These are phyloP conservation scores for Parmales sp. DNA, from an alignment of 108 stramenopile species.

Conservation along the genomic window DNA sequence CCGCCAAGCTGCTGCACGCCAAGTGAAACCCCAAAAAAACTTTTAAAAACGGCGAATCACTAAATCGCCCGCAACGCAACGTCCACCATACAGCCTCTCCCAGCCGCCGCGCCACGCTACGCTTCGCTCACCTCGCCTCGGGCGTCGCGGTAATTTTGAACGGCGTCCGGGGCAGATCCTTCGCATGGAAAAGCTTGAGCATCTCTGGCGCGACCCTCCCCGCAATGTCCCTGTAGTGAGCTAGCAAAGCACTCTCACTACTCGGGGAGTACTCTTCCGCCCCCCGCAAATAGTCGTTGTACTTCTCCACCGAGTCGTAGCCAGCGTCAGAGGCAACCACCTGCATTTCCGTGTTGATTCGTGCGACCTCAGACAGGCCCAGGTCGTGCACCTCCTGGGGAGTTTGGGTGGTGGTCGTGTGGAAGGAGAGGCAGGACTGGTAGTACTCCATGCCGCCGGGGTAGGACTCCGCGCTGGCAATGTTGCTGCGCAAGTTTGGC, in stretches of 20 bases:
- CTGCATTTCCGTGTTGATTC: constrained; percentile 38
- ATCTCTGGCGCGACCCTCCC: constrained; percentile 34
- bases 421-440: constrained; percentile 35
- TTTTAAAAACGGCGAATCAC: too few relatives aligned
- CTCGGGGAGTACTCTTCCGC: constrained; percentile 30
- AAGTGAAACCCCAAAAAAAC: too few relatives aligned
- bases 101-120: too few relatives aligned
- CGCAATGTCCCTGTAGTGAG: constrained; percentile 39
- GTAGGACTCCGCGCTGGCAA: constrained; percentile 36
- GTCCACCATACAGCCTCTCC: too few relatives aligned
- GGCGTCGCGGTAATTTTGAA: constrained; percentile 36
- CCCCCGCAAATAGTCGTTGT: constrained; percentile 34
- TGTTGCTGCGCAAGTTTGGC: constrained; percentile 34
- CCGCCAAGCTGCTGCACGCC: too few relatives aligned
- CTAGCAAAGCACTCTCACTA: constrained; percentile 24
- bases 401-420: constrained; percentile 48
- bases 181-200: constrained; percentile 36
- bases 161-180: constrained; percentile 32
- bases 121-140: too few relatives aligned
- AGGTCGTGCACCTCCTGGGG: constrained; percentile 44
- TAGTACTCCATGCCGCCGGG: constrained; percentile 43
- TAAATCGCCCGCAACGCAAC: too few relatives aligned
- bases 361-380: constrained; percentile 36
- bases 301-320: constrained; percentile 35
- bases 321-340: constrained; percentile 32